phyloP scores from a whole-genome alignment of 2,329 filamentous ascomycete species.

The Trichoderma breve region DNA sequence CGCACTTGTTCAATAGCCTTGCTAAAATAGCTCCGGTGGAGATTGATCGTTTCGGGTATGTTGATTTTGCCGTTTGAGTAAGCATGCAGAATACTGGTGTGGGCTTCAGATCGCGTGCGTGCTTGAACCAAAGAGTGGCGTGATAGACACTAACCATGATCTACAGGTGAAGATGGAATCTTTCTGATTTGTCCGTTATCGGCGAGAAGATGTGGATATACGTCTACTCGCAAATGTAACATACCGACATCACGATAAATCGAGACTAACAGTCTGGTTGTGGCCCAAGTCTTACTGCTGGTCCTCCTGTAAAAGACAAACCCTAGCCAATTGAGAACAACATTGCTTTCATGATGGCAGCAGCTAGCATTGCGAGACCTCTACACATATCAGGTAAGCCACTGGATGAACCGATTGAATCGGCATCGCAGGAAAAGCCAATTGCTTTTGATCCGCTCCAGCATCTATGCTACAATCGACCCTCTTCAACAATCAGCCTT shows the following conservation, averaged over 20 bases:
- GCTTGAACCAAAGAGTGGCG: neutral
- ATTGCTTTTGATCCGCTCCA: neutral
- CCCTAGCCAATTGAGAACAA: neutral
- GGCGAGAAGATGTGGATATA: neutral
- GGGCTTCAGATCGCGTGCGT: neutral
- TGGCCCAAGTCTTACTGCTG: neutral
- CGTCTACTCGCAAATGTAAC: neutral
- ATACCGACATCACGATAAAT: neutral
- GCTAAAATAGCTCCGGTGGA: neutral
- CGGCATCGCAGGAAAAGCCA: neutral
- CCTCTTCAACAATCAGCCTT: constrained; percentile 14
- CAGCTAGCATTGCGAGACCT: neutral
- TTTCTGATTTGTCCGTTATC: neutral
- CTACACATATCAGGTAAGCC: neutral
- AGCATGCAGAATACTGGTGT: neutral
- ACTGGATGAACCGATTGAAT: neutral
- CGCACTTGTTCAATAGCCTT: neutral
- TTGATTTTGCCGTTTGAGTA: neutral
- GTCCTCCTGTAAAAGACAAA: neutral
- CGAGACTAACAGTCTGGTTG: neutral
- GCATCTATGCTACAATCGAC: constrained; percentile 11
- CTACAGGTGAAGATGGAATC: neutral
- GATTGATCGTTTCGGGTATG: neutral
- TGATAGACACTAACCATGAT: neutral
- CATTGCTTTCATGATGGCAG: neutral